These are phyloP conservation scores for Penicillium odoratum DNA, from an alignment of 495 filamentous ascomycete species.

Conservation along the genomic window DNA sequence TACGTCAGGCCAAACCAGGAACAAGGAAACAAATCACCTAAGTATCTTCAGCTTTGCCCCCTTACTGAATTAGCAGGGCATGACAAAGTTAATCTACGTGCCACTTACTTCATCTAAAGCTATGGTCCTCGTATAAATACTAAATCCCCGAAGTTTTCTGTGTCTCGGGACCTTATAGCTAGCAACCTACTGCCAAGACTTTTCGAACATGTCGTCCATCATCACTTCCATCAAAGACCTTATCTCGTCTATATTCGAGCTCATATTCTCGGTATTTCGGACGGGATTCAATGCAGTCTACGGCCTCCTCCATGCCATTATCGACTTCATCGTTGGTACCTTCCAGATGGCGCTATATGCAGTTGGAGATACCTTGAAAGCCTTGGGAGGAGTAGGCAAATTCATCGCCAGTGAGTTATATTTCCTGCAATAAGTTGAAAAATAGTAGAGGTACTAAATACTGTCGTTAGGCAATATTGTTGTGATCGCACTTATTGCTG, in stretches of 20 bases:
- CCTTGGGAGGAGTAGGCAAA: not conserved
- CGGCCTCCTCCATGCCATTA: not conserved
- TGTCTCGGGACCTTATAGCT: not conserved
- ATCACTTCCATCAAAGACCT: conserved; percentile 23
- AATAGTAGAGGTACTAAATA: not conserved
- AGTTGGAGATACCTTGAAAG: not conserved
- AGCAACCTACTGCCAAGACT: not conserved
- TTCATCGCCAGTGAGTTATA: not conserved
- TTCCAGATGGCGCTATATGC: not conserved
- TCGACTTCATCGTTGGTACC: not conserved
- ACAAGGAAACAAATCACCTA: not conserved
- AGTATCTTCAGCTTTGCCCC: not conserved
- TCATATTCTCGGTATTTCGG: conserved; percentile 18
- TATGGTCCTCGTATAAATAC: not conserved
- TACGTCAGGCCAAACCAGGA: not conserved
- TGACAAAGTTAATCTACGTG: not conserved
- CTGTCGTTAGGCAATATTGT: conserved; percentile 20
- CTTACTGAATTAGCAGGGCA: not conserved
- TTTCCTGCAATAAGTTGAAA: not conserved
- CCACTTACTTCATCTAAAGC: not conserved
- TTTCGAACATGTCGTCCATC: conserved; percentile 18
- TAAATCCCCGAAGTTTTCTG: not conserved
- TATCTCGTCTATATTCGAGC: conserved; percentile 17
- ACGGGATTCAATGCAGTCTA: conserved; percentile 5
- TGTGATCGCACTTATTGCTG: conserved; percentile 15